phyloP scores from a whole-genome alignment of 148 eudicot genomes.

The Simmondsia chinensis region DNA sequence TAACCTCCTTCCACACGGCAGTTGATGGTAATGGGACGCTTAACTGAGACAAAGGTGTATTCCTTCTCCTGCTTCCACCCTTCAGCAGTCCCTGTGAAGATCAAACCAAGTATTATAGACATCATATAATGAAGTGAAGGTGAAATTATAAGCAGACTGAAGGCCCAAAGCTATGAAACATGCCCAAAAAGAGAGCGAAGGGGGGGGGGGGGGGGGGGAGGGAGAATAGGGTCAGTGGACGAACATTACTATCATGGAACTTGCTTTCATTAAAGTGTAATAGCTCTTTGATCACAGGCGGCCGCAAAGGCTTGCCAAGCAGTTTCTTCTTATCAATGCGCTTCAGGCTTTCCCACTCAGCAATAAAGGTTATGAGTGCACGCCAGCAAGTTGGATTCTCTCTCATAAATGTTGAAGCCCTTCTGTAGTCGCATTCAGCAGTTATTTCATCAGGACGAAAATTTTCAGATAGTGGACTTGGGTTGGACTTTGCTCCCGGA shows the following conservation, averaged over 20 bases:
- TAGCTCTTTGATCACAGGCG: conserved; percentile 74
- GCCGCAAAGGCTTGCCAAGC: conserved; percentile 74
- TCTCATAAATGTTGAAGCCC: conserved; percentile 19
- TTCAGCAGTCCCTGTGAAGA: conserved; percentile 66
- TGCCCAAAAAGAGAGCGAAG: no score
- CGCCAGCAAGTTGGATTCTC: conserved; percentile 38
- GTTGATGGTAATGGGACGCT: conserved; percentile 50
- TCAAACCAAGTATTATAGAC: neutral
- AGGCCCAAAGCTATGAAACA: no score
- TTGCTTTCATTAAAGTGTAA: conserved; percentile 57
- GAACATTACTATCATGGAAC: conserved; percentile 69
- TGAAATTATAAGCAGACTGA: neutral
- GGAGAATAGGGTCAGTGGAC: conserved; percentile 4
- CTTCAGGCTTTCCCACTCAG: conserved; percentile 69
- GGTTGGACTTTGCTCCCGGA: conserved; percentile 57
- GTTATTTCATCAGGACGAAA: conserved; percentile 70
- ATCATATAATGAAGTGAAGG: neutral
- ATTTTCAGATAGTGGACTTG: conserved; percentile 67
- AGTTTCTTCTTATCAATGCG: conserved; percentile 58
- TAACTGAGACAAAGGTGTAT: conserved; percentile 61
- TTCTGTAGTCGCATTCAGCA: conserved; percentile 17
- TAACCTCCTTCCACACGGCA: conserved; percentile 61
- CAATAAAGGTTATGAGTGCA: conserved; percentile 50
- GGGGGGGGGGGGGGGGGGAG: no score
- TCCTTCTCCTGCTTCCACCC: conserved; percentile 70